A percentile compares a stretch with the other conserved stretches of the same genome.
phyloP scores from a whole-genome alignment of 1,139 yeast genomes.

The Meyerozyma athensensis region DNA sequence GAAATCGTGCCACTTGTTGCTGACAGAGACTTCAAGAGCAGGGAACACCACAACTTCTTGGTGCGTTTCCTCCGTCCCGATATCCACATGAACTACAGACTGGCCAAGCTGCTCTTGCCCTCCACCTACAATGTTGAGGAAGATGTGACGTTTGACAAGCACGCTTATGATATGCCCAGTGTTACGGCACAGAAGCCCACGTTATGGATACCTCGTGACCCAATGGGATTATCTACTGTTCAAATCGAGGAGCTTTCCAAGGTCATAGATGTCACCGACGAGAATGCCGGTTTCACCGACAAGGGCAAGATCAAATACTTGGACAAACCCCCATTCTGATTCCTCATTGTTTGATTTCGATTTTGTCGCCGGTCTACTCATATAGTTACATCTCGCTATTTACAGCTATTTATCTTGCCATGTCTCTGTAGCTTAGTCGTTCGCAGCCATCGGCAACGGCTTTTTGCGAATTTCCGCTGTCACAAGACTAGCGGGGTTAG shows the following conservation, averaged over 20 bases:
- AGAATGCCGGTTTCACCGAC: slow-evolving; percentile 58
- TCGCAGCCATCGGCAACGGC: background rate
- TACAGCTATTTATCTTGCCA: background rate
- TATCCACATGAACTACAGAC: slow-evolving; percentile 52
- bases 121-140: slow-evolving; percentile 30
- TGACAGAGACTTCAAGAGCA: slow-evolving; percentile 42
- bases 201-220: slow-evolving; percentile 86
- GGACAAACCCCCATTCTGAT: slow-evolving; percentile 54
- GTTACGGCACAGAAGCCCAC: slow-evolving; percentile 61
- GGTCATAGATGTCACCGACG: slow-evolving; percentile 55
- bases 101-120: slow-evolving; percentile 53
- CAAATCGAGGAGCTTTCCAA: slow-evolving; percentile 50
- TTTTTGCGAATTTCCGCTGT: background rate
- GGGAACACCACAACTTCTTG: slow-evolving; percentile 25
- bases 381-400: background rate
- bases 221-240: slow-evolving; percentile 66
- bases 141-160: slow-evolving; percentile 26
- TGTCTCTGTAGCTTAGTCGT: background rate
- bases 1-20: slow-evolving; percentile 46
- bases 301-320: slow-evolving; percentile 51
- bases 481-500: slow-evolving; percentile 1
- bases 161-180: slow-evolving; percentile 67
- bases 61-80: slow-evolving; percentile 63
- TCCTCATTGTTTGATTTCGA: too few relatives aligned
- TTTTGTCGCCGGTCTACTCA: too few relatives aligned